Evolutionary conservation across 129 eudicot species (phyloP), one percentile per base, ranked within the genome.

Genomic region (Ambrosia artemisiifolia): DNA sequence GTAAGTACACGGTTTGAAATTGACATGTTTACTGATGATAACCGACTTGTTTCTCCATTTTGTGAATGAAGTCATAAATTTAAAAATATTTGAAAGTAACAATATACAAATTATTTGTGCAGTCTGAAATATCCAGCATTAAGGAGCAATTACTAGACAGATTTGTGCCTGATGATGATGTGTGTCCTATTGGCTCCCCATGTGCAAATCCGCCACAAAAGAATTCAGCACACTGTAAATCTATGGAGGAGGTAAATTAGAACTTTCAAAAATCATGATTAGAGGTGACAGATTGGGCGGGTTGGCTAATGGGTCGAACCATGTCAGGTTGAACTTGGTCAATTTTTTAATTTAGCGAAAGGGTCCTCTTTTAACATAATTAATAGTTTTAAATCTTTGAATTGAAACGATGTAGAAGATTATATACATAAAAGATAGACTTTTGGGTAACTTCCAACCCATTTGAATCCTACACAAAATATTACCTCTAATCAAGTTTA

Each of bases 161-260:
- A 67, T 95, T 95, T 76, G 70, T 78, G 47, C 99, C 97, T 55
- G 99, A 95, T 50, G 99, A 95, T 18, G 92, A 83, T 73, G 85
- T 81, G 65, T 79, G 88, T 71, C 83, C 88, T 57, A 73, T 79
- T 32, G 90, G 83, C 46, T 79, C 87, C 65, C 84, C 77, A n/a
- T 76, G 85, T 66, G 51, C 75, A 56, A 75, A 69, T 79, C 12
- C 77, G 63, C 77, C 71, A 62, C 69, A 65, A 4, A 85, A 55
- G 56, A 40, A 76, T 63, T 40, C 82, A 7, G 50, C 66, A 43
- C 72, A 72, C 63, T 53, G 11, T 73, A 79, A 74, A 64, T 81
- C 59, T 76, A 49, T 70, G 28, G 95, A 85, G 1, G 87, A 83
- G 90, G 99, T 95, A 78, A 65, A 66, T 24, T 36, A 60, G 5